Percentiles rank a stretch among this genome's conserved stretches.
Evolutionary conservation across 2,329 filamentous ascomycete genomes (phyloP).

Genomic region (Pseudogymnoascus sp.): DNA sequence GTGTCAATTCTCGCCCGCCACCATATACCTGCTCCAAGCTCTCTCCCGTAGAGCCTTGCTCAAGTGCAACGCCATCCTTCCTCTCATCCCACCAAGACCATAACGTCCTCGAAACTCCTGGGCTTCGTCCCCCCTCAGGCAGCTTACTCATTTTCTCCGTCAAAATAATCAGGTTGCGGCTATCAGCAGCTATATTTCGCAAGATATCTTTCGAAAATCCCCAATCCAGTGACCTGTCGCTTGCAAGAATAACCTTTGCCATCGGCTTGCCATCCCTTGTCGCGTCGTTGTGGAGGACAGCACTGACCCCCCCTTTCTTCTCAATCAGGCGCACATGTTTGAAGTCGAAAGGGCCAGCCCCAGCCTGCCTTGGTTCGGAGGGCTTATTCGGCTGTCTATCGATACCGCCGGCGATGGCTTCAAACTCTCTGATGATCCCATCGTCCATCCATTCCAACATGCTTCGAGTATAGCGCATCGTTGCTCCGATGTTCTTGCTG

Average conservation of each 20-base stretch:
- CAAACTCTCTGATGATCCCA: conserved; percentile 84
- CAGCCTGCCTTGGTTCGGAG: conserved; percentile 37
- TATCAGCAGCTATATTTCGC: conserved; percentile 62
- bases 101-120: conserved; percentile 57
- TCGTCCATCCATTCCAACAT: conserved; percentile 99
- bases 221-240: conserved; percentile 86
- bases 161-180: conserved; percentile 75
- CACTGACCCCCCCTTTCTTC: conserved; percentile 68
- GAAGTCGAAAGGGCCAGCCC: conserved; percentile 77
- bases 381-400: conserved; percentile 36
- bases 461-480: conserved; percentile 82
- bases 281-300: conserved; percentile 44
- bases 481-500: conserved; percentile 76
- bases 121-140: conserved; percentile 19
- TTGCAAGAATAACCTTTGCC: conserved; percentile 78
- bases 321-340: conserved; percentile 77
- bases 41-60: conserved; percentile 44
- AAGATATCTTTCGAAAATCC: conserved; percentile 82
- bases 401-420: conserved; percentile 46
- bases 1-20: conserved; percentile 51
- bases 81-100: conserved; percentile 73
- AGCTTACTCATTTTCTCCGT: conserved; percentile 59
- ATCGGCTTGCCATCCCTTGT: conserved; percentile 34
- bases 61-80: conserved; percentile 52
- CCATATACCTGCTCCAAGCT: conserved; percentile 59